These are phyloP conservation scores for Aegilops longissima DNA, from an alignment of 176 grass and related monocot genomes.

Conservation along the genomic window DNA sequence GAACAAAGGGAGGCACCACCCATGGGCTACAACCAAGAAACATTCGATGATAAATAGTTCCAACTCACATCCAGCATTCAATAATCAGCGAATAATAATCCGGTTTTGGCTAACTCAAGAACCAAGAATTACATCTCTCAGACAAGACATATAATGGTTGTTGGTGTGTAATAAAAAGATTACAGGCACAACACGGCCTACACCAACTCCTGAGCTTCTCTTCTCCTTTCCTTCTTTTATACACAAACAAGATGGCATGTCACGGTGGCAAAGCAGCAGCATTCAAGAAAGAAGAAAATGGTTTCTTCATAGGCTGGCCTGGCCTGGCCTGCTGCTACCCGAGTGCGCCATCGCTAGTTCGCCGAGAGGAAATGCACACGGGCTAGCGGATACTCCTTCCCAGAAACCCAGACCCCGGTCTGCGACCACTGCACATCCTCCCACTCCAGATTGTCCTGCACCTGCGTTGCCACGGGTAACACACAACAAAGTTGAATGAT, in stretches of 20 bases:
- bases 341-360: constrained; percentile 31
- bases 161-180: neutral
- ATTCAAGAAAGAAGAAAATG: neutral
- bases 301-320: neutral
- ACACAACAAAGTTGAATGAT: neutral
- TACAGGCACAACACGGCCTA: neutral
- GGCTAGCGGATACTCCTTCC: constrained; percentile 84
- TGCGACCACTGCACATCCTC: constrained; percentile 97
- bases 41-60: neutral
- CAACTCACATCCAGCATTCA: neutral
- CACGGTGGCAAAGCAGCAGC: neutral
- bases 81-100: neutral
- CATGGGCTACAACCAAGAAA: neutral
- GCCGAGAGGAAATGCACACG: constrained; percentile 81
- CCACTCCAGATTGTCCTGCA: constrained; percentile 90
- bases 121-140: constrained; percentile 13
- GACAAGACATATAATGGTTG: neutral
- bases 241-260: neutral
- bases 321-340: neutral
- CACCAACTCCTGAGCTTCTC: constrained; percentile 8
- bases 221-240: neutral
- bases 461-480: constrained; percentile 32
- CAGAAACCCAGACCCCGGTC: constrained; percentile 75
- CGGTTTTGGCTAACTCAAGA: neutral
- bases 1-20: neutral